These are phyloP conservation scores for Cotoneaster glaucophyllus DNA, from an alignment of 306 rosid genomes.

Conservation along the genomic window DNA sequence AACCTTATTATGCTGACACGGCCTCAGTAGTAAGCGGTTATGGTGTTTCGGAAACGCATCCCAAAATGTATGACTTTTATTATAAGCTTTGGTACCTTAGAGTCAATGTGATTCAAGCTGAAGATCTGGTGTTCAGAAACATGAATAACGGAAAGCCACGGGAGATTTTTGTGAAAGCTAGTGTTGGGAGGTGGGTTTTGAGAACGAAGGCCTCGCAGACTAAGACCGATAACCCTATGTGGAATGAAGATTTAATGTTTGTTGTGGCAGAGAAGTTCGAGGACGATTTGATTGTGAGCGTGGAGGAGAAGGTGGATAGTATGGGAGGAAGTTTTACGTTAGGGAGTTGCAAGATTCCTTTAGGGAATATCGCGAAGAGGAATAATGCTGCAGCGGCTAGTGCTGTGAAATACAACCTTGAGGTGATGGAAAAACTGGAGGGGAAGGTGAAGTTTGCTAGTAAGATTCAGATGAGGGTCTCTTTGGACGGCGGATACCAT, in stretches of 20 bases:
- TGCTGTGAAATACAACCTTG: not conserved
- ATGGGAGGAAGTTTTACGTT: not conserved
- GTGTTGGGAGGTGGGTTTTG: not conserved
- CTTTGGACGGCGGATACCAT: slow-evolving; percentile 10
- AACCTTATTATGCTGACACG: slow-evolving; percentile 23
- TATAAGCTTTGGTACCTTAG: slow-evolving; percentile 30
- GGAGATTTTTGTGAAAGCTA: not conserved
- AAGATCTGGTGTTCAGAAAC: not conserved
- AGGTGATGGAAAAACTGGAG: not conserved
- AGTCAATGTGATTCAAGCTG: slow-evolving; percentile 8
- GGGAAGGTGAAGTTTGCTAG: not conserved
- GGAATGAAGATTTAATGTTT: slow-evolving; percentile 13
- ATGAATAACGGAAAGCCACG: not conserved
- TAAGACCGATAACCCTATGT: not conserved
- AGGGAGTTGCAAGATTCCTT: not conserved
- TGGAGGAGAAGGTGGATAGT: not conserved
- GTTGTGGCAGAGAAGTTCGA: not conserved
- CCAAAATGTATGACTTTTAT: slow-evolving; percentile 7
- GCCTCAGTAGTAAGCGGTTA: not conserved
- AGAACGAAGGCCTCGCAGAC: not conserved
- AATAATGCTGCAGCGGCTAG: not conserved
- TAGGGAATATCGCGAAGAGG: not conserved
- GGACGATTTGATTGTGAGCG: not conserved
- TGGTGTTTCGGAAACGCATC: slow-evolving; percentile 4
- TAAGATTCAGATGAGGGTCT: slow-evolving; percentile 6